Evolutionary conservation across 139 green algal genomes (phyloP).

Genomic region (Chlorokybus atmophyticus): DNA sequence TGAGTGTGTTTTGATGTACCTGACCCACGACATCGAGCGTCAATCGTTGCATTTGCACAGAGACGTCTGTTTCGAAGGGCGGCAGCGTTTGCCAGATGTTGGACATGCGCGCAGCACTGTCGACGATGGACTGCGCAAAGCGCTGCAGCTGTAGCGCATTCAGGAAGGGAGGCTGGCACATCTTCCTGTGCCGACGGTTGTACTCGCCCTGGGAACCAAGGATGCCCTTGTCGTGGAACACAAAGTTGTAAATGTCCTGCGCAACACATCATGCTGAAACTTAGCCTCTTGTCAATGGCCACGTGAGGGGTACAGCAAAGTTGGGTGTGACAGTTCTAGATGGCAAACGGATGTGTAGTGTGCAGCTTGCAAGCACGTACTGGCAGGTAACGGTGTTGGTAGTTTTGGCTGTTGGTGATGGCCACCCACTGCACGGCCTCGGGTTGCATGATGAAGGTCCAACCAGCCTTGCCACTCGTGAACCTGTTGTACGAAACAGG

Average conservation of each 20-base stretch:
- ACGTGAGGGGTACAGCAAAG: not conserved
- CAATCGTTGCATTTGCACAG: conserved; percentile 48
- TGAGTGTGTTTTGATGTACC: too few species aligned
- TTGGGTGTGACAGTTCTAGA: not conserved
- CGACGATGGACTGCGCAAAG: conserved; percentile 37
- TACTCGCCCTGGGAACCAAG: conserved; percentile 51
- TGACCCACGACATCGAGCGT: conserved; percentile 52
- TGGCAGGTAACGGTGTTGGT: conserved; percentile 45
- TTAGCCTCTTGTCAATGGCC: not conserved
- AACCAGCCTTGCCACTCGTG: conserved; percentile 5
- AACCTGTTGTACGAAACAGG: not conserved
- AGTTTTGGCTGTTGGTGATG: conserved; percentile 49
- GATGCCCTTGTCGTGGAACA: conserved; percentile 55
- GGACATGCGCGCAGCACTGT: not conserved
- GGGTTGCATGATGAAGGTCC: conserved; percentile 25
- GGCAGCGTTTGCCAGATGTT: not conserved
- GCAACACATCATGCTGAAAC: not conserved
- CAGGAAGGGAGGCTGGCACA: conserved; percentile 54
- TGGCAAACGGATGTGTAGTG: not conserved
- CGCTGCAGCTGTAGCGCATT: conserved; percentile 27
- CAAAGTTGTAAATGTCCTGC: conserved; percentile 51
- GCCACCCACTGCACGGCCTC: conserved; percentile 49
- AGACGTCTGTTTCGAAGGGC: conserved; percentile 36
- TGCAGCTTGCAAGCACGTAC: not conserved
- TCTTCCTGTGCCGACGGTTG: conserved; percentile 46